Percentiles rank a stretch among this genome's conserved stretches.
Evolutionary conservation across 495 filamentous ascomycete species (phyloP).

Genomic region (Saxophila tyrrhenica): DNA sequence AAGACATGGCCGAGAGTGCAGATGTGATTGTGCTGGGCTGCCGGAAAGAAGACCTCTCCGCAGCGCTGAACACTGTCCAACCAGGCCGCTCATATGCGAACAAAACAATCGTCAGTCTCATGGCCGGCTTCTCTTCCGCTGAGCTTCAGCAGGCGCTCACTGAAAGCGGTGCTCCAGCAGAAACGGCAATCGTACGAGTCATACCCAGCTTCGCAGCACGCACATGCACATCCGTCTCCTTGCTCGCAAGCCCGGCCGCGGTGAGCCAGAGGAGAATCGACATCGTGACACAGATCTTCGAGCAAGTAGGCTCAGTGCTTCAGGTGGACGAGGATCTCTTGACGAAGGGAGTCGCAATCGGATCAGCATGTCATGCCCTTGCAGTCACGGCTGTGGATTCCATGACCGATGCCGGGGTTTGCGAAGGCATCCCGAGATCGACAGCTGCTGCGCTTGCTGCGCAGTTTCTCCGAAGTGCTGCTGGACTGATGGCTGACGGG

Average conservation of each 20-base stretch:
- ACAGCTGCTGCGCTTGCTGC: constrained; percentile 2
- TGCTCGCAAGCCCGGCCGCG: neutral
- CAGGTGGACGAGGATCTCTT: constrained; percentile 1
- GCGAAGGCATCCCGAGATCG: constrained; percentile 1
- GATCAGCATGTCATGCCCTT: constrained; percentile 4
- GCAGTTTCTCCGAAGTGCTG: constrained; percentile 1
- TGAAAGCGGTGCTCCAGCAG: neutral
- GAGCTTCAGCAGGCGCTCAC: constrained; percentile 1
- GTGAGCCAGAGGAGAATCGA: neutral
- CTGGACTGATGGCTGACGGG: constrained; percentile 3
- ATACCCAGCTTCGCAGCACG: constrained; percentile 5
- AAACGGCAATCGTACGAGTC: constrained; percentile 1
- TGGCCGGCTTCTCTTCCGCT: constrained; percentile 4
- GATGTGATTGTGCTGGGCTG: constrained; percentile 4
- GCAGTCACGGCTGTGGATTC: constrained; percentile 5
- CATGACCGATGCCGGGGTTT: constrained; percentile 5
- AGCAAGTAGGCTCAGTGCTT: constrained; percentile 2
- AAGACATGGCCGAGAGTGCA: neutral
- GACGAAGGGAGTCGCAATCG: constrained; percentile 2
- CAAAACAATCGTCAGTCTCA: constrained; percentile 7
- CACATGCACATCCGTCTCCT: neutral
- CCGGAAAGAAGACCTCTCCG: neutral
- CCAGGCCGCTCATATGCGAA: neutral
- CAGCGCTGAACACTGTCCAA: neutral
- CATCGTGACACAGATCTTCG: neutral